A percentile compares a stretch with the other conserved stretches of the same genome.
Conservation (phyloP, 176 grass and related monocot genomes). For the Ensete glaucum region DNA sequence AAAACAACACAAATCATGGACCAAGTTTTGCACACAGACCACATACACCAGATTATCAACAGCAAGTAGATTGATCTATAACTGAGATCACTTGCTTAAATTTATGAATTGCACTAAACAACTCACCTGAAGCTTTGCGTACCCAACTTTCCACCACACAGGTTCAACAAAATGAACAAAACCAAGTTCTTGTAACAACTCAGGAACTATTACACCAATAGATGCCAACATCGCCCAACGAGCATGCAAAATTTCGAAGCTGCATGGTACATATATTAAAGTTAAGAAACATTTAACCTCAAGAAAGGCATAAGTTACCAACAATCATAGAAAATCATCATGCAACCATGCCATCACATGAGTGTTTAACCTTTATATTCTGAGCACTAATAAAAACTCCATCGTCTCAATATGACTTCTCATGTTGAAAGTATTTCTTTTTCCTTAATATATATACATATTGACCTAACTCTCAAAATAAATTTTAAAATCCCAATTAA, state of each 20-base stretch:
- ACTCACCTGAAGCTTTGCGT: constrained; percentile 84
- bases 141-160: constrained; percentile 98
- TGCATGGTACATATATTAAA: constrained; percentile 19
- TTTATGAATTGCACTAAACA: neutral
- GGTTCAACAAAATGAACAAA: constrained; percentile 80
- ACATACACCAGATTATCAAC: neutral
- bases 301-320: neutral
- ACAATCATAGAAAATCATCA: neutral
- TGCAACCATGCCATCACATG: neutral
- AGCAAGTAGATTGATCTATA: neutral
- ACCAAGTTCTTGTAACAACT: constrained; percentile 65
- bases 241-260: constrained; percentile 92
- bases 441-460: no score
- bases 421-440: no score
- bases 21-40: neutral
- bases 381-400: no score
- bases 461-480: no score
- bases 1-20: neutral
- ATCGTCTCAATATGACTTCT: no score
- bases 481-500: no score
- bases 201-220: constrained; percentile 73
- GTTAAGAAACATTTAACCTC: neutral
- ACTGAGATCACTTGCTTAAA: neutral
- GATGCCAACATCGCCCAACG: constrained; percentile 96
- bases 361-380: neutral